A percentile compares a stretch with the other conserved stretches of the same genome.
These are phyloP conservation scores for Wickerhamomyces silvicola DNA, from an alignment of 805 yeast genomes.

Conservation along the genomic window DNA sequence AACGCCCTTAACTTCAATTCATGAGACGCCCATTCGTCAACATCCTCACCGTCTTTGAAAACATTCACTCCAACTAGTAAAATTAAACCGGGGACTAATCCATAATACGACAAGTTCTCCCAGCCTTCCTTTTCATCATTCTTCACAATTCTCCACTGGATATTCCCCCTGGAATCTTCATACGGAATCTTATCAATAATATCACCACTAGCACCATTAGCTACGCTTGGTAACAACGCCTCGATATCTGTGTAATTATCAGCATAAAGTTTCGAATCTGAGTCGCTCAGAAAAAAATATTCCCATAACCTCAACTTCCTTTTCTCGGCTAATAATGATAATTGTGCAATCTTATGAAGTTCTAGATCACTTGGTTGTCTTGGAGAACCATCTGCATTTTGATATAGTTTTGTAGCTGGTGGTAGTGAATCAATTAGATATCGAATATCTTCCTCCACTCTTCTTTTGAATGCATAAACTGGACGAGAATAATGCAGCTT, in stretches of 20 bases:
- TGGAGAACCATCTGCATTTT: conserved; percentile 70
- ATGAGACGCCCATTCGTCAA: conserved; percentile 75
- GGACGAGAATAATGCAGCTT: conserved; percentile 7
- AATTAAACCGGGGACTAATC: conserved; percentile 65
- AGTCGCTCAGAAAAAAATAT: conserved; percentile 40
- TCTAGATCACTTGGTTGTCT: conserved; percentile 66
- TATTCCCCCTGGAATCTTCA: conserved; percentile 72
- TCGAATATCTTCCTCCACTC: conserved; percentile 57
- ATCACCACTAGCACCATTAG: conserved; percentile 45
- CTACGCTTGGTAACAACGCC: conserved; percentile 42
- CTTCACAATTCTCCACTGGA: conserved; percentile 72
- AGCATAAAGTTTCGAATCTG: conserved; percentile 47
- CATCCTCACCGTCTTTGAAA: conserved; percentile 44
- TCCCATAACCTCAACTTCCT: conserved; percentile 48
- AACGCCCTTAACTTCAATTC: conserved; percentile 73
- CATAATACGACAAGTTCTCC: conserved; percentile 69
- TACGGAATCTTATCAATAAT: conserved; percentile 81
- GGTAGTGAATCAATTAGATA: conserved; percentile 56
- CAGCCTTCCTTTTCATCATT: conserved; percentile 78
- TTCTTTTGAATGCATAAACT: conserved; percentile 28
- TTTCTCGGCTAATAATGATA: conserved; percentile 52
- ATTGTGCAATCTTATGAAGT: conserved; percentile 64
- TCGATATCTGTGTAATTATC: conserved; percentile 58
- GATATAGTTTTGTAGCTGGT: conserved; percentile 57
- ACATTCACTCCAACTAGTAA: conserved; percentile 45